phyloP scores from a whole-genome alignment of 208 protist genomes.

The Tritrichomonas musculus region DNA sequence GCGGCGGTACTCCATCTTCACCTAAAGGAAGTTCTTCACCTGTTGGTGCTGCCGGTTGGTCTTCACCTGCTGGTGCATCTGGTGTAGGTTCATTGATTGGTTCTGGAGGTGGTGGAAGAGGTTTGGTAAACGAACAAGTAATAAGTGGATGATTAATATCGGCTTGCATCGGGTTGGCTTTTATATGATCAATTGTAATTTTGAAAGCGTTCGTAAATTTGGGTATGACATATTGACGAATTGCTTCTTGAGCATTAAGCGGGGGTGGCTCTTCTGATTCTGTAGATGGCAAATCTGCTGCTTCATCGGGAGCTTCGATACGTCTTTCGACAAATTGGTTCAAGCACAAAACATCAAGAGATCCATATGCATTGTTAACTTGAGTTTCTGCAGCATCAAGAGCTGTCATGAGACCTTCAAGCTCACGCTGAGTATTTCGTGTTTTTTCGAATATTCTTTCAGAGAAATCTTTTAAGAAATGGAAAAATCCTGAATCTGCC shows the following conservation, averaged over 20 bases:
- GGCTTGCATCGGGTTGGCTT: background rate
- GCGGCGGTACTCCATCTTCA: background rate
- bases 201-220: background rate
- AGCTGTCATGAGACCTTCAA: background rate
- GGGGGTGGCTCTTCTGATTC: background rate
- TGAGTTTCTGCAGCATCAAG: slow-evolving; percentile 26
- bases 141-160: background rate
- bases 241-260: background rate
- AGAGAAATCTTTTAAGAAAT: slow-evolving; percentile 11
- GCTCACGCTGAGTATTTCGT: background rate
- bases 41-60: background rate
- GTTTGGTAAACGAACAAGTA: background rate
- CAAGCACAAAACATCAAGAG: slow-evolving; percentile 18
- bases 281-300: background rate
- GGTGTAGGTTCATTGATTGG: background rate
- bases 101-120: background rate
- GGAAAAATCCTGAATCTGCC: background rate
- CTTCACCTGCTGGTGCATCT: background rate
- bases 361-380: slow-evolving; percentile 28
- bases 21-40: background rate
- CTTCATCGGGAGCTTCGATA: background rate
- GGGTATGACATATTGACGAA: background rate
- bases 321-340: slow-evolving; percentile 30
- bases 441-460: slow-evolving; percentile 22
- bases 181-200: background rate